These are phyloP conservation scores for Cadophora gregata DNA, from an alignment of 2,329 filamentous ascomycete species.

Conservation along the genomic window DNA sequence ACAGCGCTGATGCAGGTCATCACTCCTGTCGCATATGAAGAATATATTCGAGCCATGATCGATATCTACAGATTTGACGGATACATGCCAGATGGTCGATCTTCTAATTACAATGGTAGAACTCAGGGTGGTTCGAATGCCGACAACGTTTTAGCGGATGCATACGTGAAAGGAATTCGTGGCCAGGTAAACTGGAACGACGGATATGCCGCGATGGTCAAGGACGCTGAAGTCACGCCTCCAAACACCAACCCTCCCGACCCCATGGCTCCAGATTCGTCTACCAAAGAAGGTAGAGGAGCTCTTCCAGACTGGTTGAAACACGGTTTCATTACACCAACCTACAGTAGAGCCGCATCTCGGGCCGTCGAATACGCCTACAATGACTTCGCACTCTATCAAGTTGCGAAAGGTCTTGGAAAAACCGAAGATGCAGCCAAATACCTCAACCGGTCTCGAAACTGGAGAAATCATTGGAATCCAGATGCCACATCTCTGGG, in stretches of 20 bases:
- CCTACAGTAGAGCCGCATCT: constrained; percentile 65
- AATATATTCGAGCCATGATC: constrained; percentile 65
- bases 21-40: constrained; percentile 65
- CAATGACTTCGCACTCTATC: constrained; percentile 71
- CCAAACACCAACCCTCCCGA: constrained; percentile 64
- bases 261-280: constrained; percentile 57
- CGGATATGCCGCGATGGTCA: constrained; percentile 49
- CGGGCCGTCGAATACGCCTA: constrained; percentile 70
- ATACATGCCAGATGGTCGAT: constrained; percentile 69
- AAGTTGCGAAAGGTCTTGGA: constrained; percentile 60
- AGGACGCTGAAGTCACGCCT: constrained; percentile 68
- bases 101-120: constrained; percentile 71
- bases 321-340: constrained; percentile 69
- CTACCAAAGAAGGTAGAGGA: constrained; percentile 70
- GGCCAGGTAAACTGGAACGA: constrained; percentile 51
- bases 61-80: constrained; percentile 53
- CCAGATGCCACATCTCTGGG: constrained; percentile 59
- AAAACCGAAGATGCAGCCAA: constrained; percentile 57
- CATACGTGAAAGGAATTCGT: constrained; percentile 69
- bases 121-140: constrained; percentile 73
- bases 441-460: constrained; percentile 67
- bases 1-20: constrained; percentile 69
- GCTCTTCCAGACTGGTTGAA: constrained; percentile 72
- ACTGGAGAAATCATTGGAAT: constrained; percentile 79
- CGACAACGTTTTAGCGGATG: constrained; percentile 75